Percentiles rank a stretch among this genome's conserved stretches.
Evolutionary conservation across 1,284 basidiomycete species (phyloP).

Genomic region (Microstroma glucosiphilum): DNA sequence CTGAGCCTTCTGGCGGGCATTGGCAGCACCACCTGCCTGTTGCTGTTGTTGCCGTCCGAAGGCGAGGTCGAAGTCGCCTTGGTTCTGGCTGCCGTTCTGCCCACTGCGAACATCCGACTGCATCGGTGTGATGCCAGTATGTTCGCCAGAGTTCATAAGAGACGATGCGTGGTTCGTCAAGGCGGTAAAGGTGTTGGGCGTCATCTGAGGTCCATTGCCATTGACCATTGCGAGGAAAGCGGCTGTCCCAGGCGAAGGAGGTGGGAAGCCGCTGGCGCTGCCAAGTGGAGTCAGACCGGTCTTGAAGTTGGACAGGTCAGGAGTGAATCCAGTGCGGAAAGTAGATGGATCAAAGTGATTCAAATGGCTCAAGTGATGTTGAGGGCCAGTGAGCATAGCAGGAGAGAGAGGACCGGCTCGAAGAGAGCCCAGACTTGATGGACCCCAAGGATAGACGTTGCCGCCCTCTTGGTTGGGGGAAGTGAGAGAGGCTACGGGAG

Average conservation of each 20-base stretch:
- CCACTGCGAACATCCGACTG: no score
- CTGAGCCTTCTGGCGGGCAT: neutral
- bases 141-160: neutral
- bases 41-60: slow-evolving; percentile 25
- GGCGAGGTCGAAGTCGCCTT: slow-evolving; percentile 34
- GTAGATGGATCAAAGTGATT: slow-evolving; percentile 62
- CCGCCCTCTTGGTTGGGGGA: slow-evolving; percentile 67
- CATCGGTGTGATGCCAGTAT: no score
- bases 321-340: slow-evolving; percentile 70
- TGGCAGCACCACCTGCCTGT: slow-evolving; percentile 5
- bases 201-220: slow-evolving; percentile 57
- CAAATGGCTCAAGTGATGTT: slow-evolving; percentile 31
- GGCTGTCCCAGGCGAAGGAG: slow-evolving; percentile 80
- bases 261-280: slow-evolving; percentile 60
- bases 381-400: slow-evolving; percentile 87
- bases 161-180: slow-evolving; percentile 16
- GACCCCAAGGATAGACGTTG: slow-evolving; percentile 32
- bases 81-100: neutral
- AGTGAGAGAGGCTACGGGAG: slow-evolving; percentile 75
- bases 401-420: slow-evolving; percentile 85
- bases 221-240: slow-evolving; percentile 86
- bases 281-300: slow-evolving; percentile 59
- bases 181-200: slow-evolving; percentile 65
- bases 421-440: slow-evolving; percentile 59
- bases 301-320: slow-evolving; percentile 54